Conservation (phyloP, 306 rosid genomes). For the Gastrolobium bilobum region DNA sequence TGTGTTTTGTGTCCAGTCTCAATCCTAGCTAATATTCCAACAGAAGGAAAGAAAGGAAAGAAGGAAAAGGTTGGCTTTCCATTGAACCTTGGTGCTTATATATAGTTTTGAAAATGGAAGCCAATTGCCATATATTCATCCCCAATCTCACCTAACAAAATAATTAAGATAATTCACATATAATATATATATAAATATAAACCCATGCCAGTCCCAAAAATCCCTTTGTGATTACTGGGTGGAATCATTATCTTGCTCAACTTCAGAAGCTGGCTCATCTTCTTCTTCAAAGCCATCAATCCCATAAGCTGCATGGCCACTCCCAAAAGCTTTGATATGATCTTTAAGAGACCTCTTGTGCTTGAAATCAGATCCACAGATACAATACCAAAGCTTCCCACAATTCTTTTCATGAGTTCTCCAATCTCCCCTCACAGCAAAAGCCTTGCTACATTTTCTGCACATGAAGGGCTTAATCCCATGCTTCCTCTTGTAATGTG, state of each 20-base stretch:
- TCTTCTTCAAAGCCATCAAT: conserved; percentile 82
- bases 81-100: conserved; percentile 43
- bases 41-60: background rate
- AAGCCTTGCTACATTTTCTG: conserved; percentile 92
- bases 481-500: conserved; percentile 97
- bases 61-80: conserved; percentile 42
- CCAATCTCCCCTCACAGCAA: conserved; percentile 98
- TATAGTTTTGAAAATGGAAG: conserved; percentile 53
- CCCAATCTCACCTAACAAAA: conserved; percentile 44
- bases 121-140: conserved; percentile 39
- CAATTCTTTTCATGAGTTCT: conserved; percentile 97
- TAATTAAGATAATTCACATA: conserved; percentile 50
- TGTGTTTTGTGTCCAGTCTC: conserved; percentile 29
- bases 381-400: conserved; percentile 97
- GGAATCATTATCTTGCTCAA: conserved; percentile 88
- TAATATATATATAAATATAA: conserved; percentile 29
- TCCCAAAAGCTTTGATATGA: conserved; percentile 93
- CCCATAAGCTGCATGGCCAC: conserved; percentile 89
- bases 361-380: conserved; percentile 96
- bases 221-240: conserved; percentile 46
- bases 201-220: conserved; percentile 9
- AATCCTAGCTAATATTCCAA: conserved; percentile 28
- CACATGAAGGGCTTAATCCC: conserved; percentile 98
- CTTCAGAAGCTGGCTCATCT: conserved; percentile 96
- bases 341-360: conserved; percentile 96